Base-by-base conservation (phyloP, 2,329 filamentous ascomycete species). In the Phialophora chinensis region DNA sequence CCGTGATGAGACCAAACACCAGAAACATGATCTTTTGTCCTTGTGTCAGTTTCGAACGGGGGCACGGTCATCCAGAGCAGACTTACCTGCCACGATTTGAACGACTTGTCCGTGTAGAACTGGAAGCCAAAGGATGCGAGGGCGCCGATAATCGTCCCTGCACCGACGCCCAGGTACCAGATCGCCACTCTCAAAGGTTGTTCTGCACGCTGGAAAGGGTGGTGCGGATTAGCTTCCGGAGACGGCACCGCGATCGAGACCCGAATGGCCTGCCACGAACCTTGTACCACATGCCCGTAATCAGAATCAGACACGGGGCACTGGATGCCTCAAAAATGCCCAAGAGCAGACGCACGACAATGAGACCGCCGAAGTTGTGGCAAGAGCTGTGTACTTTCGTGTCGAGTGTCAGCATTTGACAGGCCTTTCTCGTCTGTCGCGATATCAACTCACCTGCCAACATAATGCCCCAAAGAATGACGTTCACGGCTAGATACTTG, bases 281-380 rank as follows among this genome's bases (percentile, higher is more conserved):
- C 47, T 61, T 61, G 59, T 87, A 88, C 81, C 84, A 88, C 73
- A 85, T 82, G 64, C 84, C 85, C 69, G 83, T 87, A 71, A 89
- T 84, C 60, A 89, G 79, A 78, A 88, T 86, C 63, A 88, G 75
- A 0, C 83, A 86, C 0, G 87, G 87, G 1, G 83, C 84, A 62
- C 88, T 85, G 2, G 85, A 85, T 2, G 87, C 85, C 70, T 83
- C 87, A 65, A 88, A 88, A 58, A 87, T 82, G 35, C 87, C 87
- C 1, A 89, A 78, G 69, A 88, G 85, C 69, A 87, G 78, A 12
- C 87, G 82, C 0, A 84, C 82, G 20, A 82, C 82, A 3, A 88
- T 79, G 7, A 89, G 75, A 0, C 81, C 82, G 25, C 74, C 78
- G 72, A 87, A 88, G 73, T 83, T 82, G 59, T 81, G 79, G 14